A percentile compares a stretch with the other conserved stretches of the same genome.
Conservation (phyloP, 2,329 filamentous ascomycete genomes). For the Fusarium sp. region DNA sequence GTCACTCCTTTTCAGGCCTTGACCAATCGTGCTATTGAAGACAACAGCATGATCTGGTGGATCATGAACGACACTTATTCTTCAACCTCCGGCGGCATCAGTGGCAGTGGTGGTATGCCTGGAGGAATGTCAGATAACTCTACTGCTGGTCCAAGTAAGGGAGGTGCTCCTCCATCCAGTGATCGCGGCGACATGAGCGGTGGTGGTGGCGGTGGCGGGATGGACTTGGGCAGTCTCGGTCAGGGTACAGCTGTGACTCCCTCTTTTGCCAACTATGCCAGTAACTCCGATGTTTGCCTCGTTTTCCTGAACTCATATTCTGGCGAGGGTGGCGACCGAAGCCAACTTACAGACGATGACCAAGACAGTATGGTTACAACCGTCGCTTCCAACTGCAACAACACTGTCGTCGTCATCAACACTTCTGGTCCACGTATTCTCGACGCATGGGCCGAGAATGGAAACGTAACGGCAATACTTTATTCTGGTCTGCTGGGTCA, state of each 20-base stretch:
- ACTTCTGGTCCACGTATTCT: constrained; percentile 73
- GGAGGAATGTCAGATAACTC: background rate
- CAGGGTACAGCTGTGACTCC: background rate
- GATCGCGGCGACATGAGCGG: background rate
- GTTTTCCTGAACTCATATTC: constrained; percentile 77
- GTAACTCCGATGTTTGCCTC: constrained; percentile 52
- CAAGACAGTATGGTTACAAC: constrained; percentile 70
- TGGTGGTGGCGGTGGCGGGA: background rate
- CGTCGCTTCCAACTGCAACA: constrained; percentile 56
- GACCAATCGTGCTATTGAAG: constrained; percentile 55
- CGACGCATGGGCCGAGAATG: constrained; percentile 55
- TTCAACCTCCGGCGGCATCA: background rate
- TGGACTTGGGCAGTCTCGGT: background rate
- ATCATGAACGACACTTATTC: background rate
- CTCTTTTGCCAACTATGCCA: constrained; percentile 4
- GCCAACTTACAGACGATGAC: constrained; percentile 64
- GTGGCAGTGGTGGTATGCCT: background rate
- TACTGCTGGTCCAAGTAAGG: background rate
- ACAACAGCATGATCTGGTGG: constrained; percentile 32
- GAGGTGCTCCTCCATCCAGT: background rate
- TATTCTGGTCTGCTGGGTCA: constrained; percentile 78
- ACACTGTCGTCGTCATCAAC: constrained; percentile 72
- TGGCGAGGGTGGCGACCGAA: constrained; percentile 78
- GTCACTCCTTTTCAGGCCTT: constrained; percentile 66
- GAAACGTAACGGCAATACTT: constrained; percentile 68